Percentiles rank a stretch among this genome's conserved stretches.
These are phyloP conservation scores for Colletotrichum endophyticum DNA, from an alignment of 2,329 filamentous ascomycete species.

Conservation along the genomic window DNA sequence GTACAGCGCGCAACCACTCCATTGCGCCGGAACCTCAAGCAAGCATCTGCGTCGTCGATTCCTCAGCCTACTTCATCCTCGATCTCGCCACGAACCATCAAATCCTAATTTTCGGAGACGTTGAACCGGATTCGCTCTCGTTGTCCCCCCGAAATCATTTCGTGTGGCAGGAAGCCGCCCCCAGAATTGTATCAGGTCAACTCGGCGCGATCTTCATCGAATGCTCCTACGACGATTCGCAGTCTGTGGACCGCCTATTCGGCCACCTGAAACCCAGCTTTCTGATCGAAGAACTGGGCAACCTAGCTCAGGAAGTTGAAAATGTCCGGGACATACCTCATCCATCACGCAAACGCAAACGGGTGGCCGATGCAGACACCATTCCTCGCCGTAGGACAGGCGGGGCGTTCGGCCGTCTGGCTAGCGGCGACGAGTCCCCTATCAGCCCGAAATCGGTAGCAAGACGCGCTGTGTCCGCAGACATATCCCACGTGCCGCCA, in stretches of 20 bases:
- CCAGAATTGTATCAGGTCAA: conserved; percentile 75
- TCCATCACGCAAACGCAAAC: conserved; percentile 67
- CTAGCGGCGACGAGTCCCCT: conserved; percentile 43
- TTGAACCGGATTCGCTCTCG: conserved; percentile 89
- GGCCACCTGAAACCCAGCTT: conserved; percentile 88
- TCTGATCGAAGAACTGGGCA: conserved; percentile 77
- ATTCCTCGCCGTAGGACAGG: conserved; percentile 15
- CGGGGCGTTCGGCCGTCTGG: conserved; percentile 13
- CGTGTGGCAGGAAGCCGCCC: conserved; percentile 89
- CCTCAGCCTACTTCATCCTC: conserved; percentile 91
- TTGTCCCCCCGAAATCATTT: conserved; percentile 79
- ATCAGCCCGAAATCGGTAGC: conserved; percentile 56
- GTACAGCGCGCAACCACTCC: not conserved
- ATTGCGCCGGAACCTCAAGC: conserved; percentile 34
- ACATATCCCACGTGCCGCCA: conserved; percentile 49
- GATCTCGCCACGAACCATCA: conserved; percentile 74
- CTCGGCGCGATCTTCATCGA: conserved; percentile 91
- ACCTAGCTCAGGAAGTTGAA: conserved; percentile 74
- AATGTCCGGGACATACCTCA: conserved; percentile 44
- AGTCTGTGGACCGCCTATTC: conserved; percentile 79
- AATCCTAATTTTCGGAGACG: conserved; percentile 92
- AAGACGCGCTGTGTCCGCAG: conserved; percentile 4
- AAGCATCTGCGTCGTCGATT: conserved; percentile 76
- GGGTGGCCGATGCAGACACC: conserved; percentile 45
- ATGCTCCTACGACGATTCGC: conserved; percentile 87